Percentiles rank a stretch among this genome's conserved stretches.
Evolutionary conservation across 306 rosid genomes (phyloP).

Genomic region (Ormosia emarginata): DNA sequence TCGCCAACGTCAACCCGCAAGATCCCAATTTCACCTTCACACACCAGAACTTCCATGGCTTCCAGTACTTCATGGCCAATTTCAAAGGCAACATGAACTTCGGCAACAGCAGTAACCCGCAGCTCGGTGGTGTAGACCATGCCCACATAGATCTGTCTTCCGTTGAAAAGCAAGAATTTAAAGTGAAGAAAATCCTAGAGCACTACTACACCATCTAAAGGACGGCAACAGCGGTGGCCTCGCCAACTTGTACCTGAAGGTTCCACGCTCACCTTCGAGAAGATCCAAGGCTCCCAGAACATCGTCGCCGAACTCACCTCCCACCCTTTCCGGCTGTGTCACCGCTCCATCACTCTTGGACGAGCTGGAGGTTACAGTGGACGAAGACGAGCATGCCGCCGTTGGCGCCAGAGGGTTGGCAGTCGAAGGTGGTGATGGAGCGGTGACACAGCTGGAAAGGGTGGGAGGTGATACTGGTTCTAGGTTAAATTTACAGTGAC

Average conservation of each 20-base stretch:
- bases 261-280: constrained; percentile 94
- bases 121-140: no score
- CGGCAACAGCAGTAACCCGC: no score
- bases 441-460: constrained; percentile 97
- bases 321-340: constrained; percentile 93
- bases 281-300: constrained; percentile 73
- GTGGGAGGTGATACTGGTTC: constrained; percentile 4
- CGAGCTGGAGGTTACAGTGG: constrained; percentile 90
- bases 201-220: constrained; percentile 83
- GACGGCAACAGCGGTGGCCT: constrained; percentile 55
- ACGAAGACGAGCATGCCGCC: constrained; percentile 94
- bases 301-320: constrained; percentile 78
- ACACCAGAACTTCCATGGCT: no score
- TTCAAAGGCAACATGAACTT: no score
- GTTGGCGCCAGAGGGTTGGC: constrained; percentile 78
- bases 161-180: no score
- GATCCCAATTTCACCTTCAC: no score
- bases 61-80: no score
- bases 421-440: constrained; percentile 83
- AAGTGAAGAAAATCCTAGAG: constrained; percentile 88
- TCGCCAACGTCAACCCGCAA: no score
- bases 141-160: no score
- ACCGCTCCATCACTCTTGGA: constrained; percentile 64
- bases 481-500: neutral
- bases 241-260: constrained; percentile 61